A percentile compares a stretch with the other conserved stretches of the same genome.
phyloP scores from a whole-genome alignment of 1,284 basidiomycete genomes.

The Apiotrichum akiyoshidainum region DNA sequence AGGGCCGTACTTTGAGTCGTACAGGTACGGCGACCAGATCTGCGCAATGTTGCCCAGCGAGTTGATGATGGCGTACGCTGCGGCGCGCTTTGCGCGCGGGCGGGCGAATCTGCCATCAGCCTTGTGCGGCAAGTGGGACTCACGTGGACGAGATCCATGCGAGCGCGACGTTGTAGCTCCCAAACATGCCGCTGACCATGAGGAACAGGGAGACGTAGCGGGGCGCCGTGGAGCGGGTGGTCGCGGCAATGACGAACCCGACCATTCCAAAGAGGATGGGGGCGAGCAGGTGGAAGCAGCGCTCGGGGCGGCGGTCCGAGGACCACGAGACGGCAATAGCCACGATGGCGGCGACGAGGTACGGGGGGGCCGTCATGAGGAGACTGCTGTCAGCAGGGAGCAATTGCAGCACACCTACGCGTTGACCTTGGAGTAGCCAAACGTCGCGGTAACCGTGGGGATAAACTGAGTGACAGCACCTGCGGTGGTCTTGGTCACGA shows the following conservation, averaged over 20 bases:
- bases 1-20: constrained; percentile 30
- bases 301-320: constrained; percentile 33
- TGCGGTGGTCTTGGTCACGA: constrained; percentile 22
- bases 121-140: too few species aligned
- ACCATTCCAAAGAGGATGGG: constrained; percentile 44
- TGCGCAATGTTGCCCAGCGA: constrained; percentile 36
- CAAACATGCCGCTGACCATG: constrained; percentile 34
- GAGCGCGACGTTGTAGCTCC: constrained; percentile 36
- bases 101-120: constrained; percentile 25
- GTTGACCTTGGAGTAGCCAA: constrained; percentile 30
- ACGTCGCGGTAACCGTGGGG: constrained; percentile 31
- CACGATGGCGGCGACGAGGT: constrained; percentile 35
- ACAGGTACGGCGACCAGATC: constrained; percentile 42
- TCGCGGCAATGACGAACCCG: constrained; percentile 33
- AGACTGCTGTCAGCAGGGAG: constrained; percentile 11
- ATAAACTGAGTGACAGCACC: constrained; percentile 34
- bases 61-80: constrained; percentile 40
- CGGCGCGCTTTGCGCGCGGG: constrained; percentile 36
- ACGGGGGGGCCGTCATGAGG: constrained; percentile 36
- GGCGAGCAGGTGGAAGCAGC: constrained; percentile 46
- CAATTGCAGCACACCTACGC: not conserved
- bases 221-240: constrained; percentile 28
- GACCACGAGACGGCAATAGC: constrained; percentile 33
- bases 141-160: constrained; percentile 36
- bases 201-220: constrained; percentile 36